Evolutionary conservation across 2,329 filamentous ascomycete genomes (phyloP).

Genomic region (Bertia moriformis): DNA sequence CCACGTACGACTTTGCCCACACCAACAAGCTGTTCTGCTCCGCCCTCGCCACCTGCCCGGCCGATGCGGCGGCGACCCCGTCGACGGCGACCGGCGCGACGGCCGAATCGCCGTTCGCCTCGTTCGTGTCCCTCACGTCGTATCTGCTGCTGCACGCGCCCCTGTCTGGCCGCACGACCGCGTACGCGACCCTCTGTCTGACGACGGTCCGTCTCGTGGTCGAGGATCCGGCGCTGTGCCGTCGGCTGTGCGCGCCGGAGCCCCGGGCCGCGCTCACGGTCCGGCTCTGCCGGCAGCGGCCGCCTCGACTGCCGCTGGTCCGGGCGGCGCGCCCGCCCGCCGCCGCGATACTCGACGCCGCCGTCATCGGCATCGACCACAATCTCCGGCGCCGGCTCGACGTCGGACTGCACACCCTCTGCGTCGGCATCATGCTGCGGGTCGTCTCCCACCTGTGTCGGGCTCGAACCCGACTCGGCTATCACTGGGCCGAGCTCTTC

Average conservation of each 20-base stretch:
- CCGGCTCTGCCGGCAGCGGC: constrained; percentile 75
- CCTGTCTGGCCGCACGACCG: constrained; percentile 60
- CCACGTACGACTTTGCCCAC: constrained; percentile 83
- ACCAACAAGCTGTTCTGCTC: constrained; percentile 92
- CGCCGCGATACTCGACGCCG: constrained; percentile 66
- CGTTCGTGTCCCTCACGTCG: constrained; percentile 75
- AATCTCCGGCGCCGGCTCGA: constrained; percentile 79
- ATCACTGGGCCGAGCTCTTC: constrained; percentile 95
- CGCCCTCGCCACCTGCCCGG: constrained; percentile 54
- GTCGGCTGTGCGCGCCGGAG: constrained; percentile 69
- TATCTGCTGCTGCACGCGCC: constrained; percentile 91
- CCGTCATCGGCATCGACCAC: constrained; percentile 85
- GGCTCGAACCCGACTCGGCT: constrained; percentile 64
- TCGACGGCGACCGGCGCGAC: background rate
- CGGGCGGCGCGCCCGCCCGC: constrained; percentile 60
- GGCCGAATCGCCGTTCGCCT: constrained; percentile 59
- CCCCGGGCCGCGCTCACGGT: constrained; percentile 46
- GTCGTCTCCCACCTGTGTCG: constrained; percentile 73
- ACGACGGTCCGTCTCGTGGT: constrained; percentile 75
- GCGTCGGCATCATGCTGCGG: constrained; percentile 67
- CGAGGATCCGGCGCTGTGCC: constrained; percentile 74
- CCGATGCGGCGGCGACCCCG: constrained; percentile 39
- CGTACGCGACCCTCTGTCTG: constrained; percentile 74
- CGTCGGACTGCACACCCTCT: constrained; percentile 68
- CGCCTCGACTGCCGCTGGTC: constrained; percentile 68